Base-by-base conservation (phyloP, 805 yeast species). In the Torulaspora microellipsoides region DNA sequence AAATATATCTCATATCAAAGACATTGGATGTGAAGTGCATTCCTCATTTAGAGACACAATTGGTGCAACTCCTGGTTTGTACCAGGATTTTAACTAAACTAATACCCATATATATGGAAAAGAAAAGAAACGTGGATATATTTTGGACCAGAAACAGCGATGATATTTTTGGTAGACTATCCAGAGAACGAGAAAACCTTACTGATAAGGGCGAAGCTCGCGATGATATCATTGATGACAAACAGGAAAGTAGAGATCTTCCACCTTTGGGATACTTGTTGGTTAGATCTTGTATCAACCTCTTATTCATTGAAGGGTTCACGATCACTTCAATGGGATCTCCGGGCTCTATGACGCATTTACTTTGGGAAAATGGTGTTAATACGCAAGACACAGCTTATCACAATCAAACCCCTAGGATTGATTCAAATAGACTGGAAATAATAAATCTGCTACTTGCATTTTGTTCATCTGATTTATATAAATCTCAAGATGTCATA, bases 301-400 rank as follows among this genome's bases (percentile, higher is more conserved):
- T 59, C 37, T 42, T 59, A 10, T 62, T 64, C 34, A 52, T 60
- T 35, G 59, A 60, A 35, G 60, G 62, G 1, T 61, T 60, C 25
- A 55, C 65, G 1, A 39, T 59, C 12, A 54, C 58, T 13, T 35
- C 50, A 11, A 34, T 39, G 27, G 46, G 44, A 8, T 38, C 47
- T 11, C 44, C 53, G 8, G 71, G 69, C 12, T 47, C 59, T 2
- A 51, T 46, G 27, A 58, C 66, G 2, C 58, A 53, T 31, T 45
- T 56, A n/a, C 69, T 83, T 1, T 89, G 96, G 96, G 95, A 85
- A 53, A 78, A 84, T 3, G 96, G 96, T 5, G 72, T 89, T 27
- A 90, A 87, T 2, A 40, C 51, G 11, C 53, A 48, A 43, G 67
- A 64, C 43, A 37, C 60, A 47, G 17, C 44, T 42, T 67, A 54